A percentile compares a stretch with the other conserved stretches of the same genome.
These are phyloP conservation scores for Globisporangium lucens DNA, from an alignment of 352 stramenopile genomes.

Conservation along the genomic window DNA sequence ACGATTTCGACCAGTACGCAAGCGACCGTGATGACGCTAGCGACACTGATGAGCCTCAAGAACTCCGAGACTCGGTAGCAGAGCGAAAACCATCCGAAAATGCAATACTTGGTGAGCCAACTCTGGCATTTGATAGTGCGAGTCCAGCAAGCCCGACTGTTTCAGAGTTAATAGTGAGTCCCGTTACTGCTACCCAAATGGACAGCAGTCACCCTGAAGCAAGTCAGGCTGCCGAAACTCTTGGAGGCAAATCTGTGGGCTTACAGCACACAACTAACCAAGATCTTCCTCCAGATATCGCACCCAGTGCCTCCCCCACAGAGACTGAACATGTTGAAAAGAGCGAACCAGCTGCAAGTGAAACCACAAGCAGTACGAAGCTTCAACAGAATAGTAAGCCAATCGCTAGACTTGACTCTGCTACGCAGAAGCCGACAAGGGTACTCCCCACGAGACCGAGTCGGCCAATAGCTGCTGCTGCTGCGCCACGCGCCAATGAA, in stretches of 20 bases:
- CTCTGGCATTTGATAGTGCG: not conserved
- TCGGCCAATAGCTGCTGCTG: not conserved
- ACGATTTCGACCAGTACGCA: conserved; percentile 5
- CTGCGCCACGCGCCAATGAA: not conserved
- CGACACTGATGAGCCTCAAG: not conserved
- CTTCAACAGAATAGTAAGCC: not conserved
- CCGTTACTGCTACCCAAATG: not conserved
- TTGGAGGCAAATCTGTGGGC: not conserved
- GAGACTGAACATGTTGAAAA: not conserved
- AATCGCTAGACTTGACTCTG: not conserved
- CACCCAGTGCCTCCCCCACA: too few relatives aligned
- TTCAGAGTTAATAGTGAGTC: not conserved
- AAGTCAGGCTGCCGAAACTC: not conserved
- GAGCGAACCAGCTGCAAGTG: not conserved
- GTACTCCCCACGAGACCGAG: not conserved
- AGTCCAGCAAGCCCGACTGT: not conserved
- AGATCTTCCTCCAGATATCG: not conserved
- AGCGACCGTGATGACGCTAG: not conserved
- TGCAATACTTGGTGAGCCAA: not conserved
- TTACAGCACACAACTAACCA: not conserved
- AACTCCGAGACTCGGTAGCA: not conserved
- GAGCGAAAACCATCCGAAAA: not conserved
- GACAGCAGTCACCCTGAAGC: not conserved
- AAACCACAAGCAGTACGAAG: not conserved
- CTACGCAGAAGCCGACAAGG: not conserved